A percentile compares a stretch with the other conserved stretches of the same genome.
Conservation (phyloP, 2,329 filamentous ascomycete genomes). For the Periconia macrospinosa region DNA sequence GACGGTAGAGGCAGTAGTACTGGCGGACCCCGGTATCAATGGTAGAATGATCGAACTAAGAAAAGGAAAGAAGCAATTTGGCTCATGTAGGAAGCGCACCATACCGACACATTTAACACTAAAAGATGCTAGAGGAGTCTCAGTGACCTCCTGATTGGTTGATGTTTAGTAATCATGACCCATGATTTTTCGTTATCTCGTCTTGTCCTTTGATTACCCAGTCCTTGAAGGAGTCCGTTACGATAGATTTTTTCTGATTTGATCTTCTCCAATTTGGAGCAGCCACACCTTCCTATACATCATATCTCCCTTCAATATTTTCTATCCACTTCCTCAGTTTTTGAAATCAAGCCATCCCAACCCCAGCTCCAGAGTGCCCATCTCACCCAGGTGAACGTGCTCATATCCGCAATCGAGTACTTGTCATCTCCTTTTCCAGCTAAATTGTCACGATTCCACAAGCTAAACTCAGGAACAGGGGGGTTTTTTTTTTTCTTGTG, state of each 20-base stretch:
- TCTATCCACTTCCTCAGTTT: slow-evolving; percentile 58
- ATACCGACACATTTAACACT: too few species aligned
- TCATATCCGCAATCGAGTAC: slow-evolving; percentile 67
- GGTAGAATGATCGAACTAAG: too few species aligned
- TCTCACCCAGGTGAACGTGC: slow-evolving; percentile 74
- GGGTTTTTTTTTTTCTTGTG: slow-evolving; percentile 78
- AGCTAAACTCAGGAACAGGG: slow-evolving; percentile 70
- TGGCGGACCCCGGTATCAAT: too few species aligned
- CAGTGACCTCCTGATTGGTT: too few species aligned
- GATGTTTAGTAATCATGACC: too few species aligned
- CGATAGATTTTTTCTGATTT: slow-evolving; percentile 24
- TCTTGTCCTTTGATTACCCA: slow-evolving; percentile 27
- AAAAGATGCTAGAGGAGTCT: too few species aligned
- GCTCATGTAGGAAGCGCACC: too few species aligned
- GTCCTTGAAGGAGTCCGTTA: slow-evolving; percentile 25
- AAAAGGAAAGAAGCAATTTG: too few species aligned
- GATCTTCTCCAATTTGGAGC: slow-evolving; percentile 26
- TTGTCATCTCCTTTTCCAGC: slow-evolving; percentile 64
- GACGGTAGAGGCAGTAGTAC: too few species aligned
- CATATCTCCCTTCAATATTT: slow-evolving; percentile 19
- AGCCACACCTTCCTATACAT: slow-evolving; percentile 60
- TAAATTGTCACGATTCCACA: slow-evolving; percentile 56
- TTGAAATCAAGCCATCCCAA: slow-evolving; percentile 69
- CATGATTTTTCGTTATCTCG: slow-evolving; percentile 19
- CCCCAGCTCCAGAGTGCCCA: slow-evolving; percentile 59